Percentiles rank a stretch among this genome's conserved stretches.
phyloP scores from a whole-genome alignment of 768 basidiomycete genomes.

The Mycena galericulata region DNA sequence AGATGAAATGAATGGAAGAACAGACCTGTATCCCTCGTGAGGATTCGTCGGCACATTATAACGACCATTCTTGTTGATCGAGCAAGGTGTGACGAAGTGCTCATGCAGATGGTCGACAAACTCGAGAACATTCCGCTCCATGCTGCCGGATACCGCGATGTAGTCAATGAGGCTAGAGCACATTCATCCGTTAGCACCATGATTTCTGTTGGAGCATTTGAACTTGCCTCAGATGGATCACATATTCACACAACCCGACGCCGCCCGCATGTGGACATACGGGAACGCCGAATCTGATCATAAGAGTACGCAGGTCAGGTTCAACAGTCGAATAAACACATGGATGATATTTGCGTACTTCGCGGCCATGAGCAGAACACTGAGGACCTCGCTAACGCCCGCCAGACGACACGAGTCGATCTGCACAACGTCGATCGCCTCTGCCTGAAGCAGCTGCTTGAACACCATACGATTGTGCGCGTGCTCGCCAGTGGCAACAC shows the following conservation, averaged over 20 bases:
- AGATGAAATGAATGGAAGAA: neutral
- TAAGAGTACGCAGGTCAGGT: neutral
- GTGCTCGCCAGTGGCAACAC: conserved; percentile 95
- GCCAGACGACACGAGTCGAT: conserved; percentile 95
- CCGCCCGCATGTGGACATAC: conserved; percentile 97
- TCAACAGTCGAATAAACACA: neutral
- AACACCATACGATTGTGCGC: conserved; percentile 96
- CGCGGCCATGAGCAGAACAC: conserved; percentile 89
- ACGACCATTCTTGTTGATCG: conserved; percentile 85
- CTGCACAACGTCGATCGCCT: conserved; percentile 95
- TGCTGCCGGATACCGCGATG: conserved; percentile 89
- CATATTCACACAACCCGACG: conserved; percentile 93
- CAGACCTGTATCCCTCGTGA: conserved; percentile 82
- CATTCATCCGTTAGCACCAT: neutral
- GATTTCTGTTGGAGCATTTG: no score
- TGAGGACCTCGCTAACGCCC: conserved; percentile 94
- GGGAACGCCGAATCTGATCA: conserved; percentile 84
- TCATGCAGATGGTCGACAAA: conserved; percentile 94
- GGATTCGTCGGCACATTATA: conserved; percentile 89
- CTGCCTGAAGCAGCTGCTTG: conserved; percentile 91
- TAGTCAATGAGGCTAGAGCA: conserved; percentile 89
- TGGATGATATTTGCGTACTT: conserved; percentile 60
- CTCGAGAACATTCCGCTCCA: conserved; percentile 95
- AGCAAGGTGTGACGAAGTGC: conserved; percentile 90
- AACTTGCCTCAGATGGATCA: conserved; percentile 79